Evolutionary conservation across 345 rosid genomes (phyloP).

Genomic region (Euphorbia tirucalli): DNA sequence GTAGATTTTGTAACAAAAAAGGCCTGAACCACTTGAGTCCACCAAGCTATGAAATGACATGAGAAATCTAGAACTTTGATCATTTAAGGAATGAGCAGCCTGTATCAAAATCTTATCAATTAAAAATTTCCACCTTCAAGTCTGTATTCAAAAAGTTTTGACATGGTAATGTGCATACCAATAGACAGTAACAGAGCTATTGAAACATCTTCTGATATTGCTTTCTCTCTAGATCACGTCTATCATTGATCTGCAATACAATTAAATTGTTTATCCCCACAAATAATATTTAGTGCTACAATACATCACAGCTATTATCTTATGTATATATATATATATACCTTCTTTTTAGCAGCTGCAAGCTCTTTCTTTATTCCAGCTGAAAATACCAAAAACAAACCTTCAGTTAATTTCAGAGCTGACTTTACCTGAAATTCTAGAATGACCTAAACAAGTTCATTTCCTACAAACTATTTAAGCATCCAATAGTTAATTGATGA

Average conservation of each 20-base stretch:
- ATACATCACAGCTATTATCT: slow-evolving; percentile 4
- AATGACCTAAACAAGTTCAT: too few relatives aligned
- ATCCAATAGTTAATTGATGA: not conserved
- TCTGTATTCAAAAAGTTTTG: not conserved
- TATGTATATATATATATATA: slow-evolving; percentile 20
- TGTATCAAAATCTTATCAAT: not conserved
- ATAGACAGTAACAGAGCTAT: slow-evolving; percentile 18
- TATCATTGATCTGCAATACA: slow-evolving; percentile 55
- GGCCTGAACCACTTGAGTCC: slow-evolving; percentile 11
- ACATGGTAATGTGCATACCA: slow-evolving; percentile 14
- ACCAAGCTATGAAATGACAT: not conserved
- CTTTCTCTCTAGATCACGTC: slow-evolving; percentile 64
- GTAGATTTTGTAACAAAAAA: slow-evolving; percentile 17
- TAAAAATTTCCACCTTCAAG: not conserved
- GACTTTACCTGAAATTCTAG: not conserved
- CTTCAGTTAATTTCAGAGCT: slow-evolving; percentile 12
- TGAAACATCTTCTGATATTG: slow-evolving; percentile 75
- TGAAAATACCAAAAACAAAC: slow-evolving; percentile 31
- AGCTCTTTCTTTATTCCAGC: slow-evolving; percentile 86
- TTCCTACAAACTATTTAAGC: not conserved
- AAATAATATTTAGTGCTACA: not conserved
- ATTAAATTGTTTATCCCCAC: slow-evolving; percentile 5
- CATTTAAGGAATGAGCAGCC: slow-evolving; percentile 6
- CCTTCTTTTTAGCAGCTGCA: slow-evolving; percentile 79
- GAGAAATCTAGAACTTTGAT: slow-evolving; percentile 3